phyloP scores from a whole-genome alignment of 2,329 filamentous ascomycete genomes.

The Drechmeria coniospora region DNA sequence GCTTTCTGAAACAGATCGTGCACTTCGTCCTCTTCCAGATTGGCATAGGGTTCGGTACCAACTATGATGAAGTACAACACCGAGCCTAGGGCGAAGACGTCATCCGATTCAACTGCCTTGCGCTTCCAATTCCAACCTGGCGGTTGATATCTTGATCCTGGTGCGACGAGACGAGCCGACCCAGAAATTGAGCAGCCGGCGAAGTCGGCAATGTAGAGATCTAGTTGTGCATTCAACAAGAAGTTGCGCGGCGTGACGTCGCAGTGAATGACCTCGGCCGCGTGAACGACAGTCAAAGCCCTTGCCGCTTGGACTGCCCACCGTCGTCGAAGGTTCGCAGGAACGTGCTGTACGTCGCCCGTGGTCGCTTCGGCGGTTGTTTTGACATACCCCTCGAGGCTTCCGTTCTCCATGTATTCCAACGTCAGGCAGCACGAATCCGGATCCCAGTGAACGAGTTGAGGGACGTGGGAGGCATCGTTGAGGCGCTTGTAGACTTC shows the following conservation, averaged over 20 bases:
- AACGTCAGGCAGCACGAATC: conserved; percentile 10
- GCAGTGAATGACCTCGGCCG: conserved; percentile 20
- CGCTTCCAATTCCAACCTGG: conserved; percentile 11
- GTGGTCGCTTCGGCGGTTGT: conserved; percentile 1
- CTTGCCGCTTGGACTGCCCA: conserved; percentile 19
- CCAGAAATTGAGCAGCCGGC: conserved; percentile 16
- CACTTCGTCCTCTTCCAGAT: conserved; percentile 14
- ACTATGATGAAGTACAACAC: conserved; percentile 19
- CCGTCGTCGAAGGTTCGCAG: conserved; percentile 7
- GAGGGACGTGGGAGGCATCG: not conserved
- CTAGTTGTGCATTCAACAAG: conserved; percentile 17
- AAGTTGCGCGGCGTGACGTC: conserved; percentile 24
- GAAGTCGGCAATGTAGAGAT: conserved; percentile 22
- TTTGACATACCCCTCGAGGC: conserved; percentile 9
- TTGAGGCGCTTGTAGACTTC: conserved; percentile 9
- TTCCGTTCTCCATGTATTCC: conserved; percentile 12
- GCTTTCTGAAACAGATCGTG: conserved; percentile 9
- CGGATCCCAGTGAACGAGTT: conserved; percentile 7
- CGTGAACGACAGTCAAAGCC: conserved; percentile 19
- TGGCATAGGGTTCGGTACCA: conserved; percentile 13
- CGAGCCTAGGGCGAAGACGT: conserved; percentile 19
- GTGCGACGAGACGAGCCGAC: conserved; percentile 8
- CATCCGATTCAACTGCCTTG: conserved; percentile 11
- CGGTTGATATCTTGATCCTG: conserved; percentile 9
- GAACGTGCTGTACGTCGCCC: conserved; percentile 2